Evolutionary conservation across 805 yeast genomes (phyloP), one percentile per base, ranked within the genome.

Genomic region (Scheffersomyces amazonensis): DNA sequence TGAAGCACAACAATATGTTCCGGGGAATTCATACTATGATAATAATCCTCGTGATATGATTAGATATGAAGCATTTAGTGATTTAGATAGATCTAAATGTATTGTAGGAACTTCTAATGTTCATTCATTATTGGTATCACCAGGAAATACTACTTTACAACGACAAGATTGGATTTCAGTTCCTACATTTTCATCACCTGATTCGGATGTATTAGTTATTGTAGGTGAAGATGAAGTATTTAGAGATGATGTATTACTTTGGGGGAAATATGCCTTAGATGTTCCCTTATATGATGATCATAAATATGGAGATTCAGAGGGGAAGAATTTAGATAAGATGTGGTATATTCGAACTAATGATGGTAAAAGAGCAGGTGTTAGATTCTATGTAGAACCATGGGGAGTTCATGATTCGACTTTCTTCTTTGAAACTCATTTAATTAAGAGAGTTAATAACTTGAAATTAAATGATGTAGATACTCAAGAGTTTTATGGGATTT

Each of bases 141-240:
- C 68, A 1, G 60, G 58, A 16, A 38, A 42, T 2, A 33, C 35
- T 2, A 63, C 64, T 9, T 47, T 50, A n/a, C 25, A 35, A 16
- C 28, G 41, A 12, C 39, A 45, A 13, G 66, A 66, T 34, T 68
- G 72, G 72, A 42, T 35, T 4, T 47, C 47, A 2, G 65, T 65
- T 16, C 59, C 64, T 4, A 57, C 62, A 22, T 62, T 56, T 36
- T 50, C 47, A 5, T 52, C 53, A 27, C 53, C 60, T 7, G 39
- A 53, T 1, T 38, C 39, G 31, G 56, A 53, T 24, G 56, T 67
- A 2, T 59, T 64, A 24, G 41, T 67, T 19, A 42, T 67, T n/a
- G 42, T 48, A 6, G 73, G 73, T 16, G 73, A 68, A 50, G 70
- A 66, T 37, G 74, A 69, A 44, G 49, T 54, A 13, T 68, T 69